Conservation (phyloP, 768 basidiomycete species). For the Auriscalpium vulgare region DNA sequence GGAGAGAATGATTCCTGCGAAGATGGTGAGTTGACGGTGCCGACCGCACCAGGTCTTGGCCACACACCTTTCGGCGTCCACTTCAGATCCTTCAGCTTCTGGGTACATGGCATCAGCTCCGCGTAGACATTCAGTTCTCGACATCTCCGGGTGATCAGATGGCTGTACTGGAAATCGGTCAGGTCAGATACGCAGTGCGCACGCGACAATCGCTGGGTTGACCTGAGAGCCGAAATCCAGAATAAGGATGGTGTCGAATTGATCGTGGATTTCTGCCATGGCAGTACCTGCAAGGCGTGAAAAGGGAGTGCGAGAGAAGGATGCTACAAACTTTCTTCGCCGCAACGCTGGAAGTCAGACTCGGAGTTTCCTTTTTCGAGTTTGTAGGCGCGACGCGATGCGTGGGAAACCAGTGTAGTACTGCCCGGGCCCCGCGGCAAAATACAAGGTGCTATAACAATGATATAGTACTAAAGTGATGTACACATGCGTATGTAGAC, state of each 20-base stretch:
- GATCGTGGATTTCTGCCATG: constrained; percentile 88
- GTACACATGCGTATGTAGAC: no score
- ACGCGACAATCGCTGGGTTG: constrained; percentile 9
- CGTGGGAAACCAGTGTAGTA: no score
- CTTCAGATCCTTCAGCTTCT: constrained; percentile 74
- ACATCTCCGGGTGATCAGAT: constrained; percentile 95
- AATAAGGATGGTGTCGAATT: constrained; percentile 94
- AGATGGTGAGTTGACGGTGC: not conserved
- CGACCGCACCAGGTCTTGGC: not conserved
- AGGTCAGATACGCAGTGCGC: constrained; percentile 7
- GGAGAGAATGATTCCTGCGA: constrained; percentile 84
- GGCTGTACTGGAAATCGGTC: constrained; percentile 66
- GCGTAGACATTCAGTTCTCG: constrained; percentile 96
- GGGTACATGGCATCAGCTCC: constrained; percentile 95
- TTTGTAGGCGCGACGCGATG: no score
- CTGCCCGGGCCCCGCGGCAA: no score
- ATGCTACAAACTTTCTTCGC: no score
- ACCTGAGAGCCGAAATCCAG: constrained; percentile 98
- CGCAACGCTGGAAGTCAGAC: no score
- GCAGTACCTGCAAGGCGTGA: not conserved
- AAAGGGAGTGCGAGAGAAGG: no score
- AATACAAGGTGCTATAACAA: no score
- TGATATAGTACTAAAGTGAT: no score
- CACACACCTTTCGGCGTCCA: constrained; percentile 84
- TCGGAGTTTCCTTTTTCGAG: no score